phyloP scores from a whole-genome alignment of 306 rosid genomes.

The Trichosanthes cucumerina region DNA sequence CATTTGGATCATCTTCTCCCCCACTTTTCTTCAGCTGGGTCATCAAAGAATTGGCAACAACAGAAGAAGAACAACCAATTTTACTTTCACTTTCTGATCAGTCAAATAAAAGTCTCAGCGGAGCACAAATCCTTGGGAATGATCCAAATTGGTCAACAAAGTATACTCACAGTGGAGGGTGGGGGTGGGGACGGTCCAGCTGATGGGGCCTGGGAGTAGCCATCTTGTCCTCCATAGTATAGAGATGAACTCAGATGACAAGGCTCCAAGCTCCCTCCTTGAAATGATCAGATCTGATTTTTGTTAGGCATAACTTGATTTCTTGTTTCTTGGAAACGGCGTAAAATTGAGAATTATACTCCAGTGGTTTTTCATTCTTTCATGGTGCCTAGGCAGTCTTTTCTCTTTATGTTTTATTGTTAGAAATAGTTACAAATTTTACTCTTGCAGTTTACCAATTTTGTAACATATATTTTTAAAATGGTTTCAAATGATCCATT shows the following conservation, averaged over 20 bases:
- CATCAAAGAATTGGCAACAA: constrained; percentile 6
- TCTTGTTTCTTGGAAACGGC: constrained; percentile 13
- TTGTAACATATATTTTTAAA: not conserved
- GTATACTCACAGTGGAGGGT: constrained; percentile 32
- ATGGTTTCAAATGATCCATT: not conserved
- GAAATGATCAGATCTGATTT: constrained; percentile 20
- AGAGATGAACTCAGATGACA: constrained; percentile 51
- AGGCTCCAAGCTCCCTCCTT: constrained; percentile 40
- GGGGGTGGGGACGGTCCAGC: constrained; percentile 19
- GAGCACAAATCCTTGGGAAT: not conserved
- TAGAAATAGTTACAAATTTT: not conserved
- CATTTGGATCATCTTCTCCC: constrained; percentile 41
- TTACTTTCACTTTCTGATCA: not conserved
- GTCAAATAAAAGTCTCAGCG: not conserved
- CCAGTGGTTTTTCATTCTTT: not conserved
- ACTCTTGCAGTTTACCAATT: not conserved
- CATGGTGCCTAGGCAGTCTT: not conserved
- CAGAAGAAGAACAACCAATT: not conserved
- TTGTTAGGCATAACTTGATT: constrained; percentile 22
- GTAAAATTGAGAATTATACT: not conserved
- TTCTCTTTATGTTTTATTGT: not conserved
- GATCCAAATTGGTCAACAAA: not conserved
- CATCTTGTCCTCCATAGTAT: constrained; percentile 47
- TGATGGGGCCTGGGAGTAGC: constrained; percentile 31
- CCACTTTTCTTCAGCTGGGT: constrained; percentile 29